Evolutionary conservation across 192 early-diverging fungal genomes (phyloP).

Genomic region (Haplosporangium gracile): DNA sequence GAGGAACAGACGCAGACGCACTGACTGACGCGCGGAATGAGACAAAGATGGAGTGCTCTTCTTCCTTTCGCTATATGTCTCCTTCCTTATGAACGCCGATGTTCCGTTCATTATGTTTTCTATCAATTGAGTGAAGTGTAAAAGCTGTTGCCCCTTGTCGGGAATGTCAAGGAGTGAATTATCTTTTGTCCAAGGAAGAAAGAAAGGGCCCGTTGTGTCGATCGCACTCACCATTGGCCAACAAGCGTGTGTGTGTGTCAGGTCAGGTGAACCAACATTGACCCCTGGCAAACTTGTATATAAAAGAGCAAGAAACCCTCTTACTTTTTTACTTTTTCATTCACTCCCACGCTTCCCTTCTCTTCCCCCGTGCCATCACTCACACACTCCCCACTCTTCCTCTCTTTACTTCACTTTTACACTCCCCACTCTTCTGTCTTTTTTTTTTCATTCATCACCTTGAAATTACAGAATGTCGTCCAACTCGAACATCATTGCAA

Average conservation of each 20-base stretch:
- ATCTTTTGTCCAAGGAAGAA: too few relatives aligned
- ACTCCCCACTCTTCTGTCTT: background rate
- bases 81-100: background rate
- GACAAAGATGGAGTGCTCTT: background rate
- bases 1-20: background rate
- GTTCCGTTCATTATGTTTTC: background rate
- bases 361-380: background rate
- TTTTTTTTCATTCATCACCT: conserved; percentile 10
- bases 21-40: background rate
- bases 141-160: too few relatives aligned
- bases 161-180: too few relatives aligned
- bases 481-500: conserved; percentile 28
- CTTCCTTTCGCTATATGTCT: background rate
- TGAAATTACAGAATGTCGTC: conserved; percentile 11
- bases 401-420: conserved; percentile 1
- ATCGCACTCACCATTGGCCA: too few relatives aligned
- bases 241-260: too few relatives aligned
- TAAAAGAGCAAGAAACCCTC: background rate
- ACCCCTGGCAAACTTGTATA: background rate
- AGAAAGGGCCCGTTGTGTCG: too few relatives aligned
- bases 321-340: background rate
- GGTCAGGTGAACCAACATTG: background rate
- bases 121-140: too few relatives aligned
- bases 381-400: background rate
- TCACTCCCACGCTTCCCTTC: background rate